Conservation (phyloP, 1,284 basidiomycete species). For the Ceratobasidium sp. region DNA sequence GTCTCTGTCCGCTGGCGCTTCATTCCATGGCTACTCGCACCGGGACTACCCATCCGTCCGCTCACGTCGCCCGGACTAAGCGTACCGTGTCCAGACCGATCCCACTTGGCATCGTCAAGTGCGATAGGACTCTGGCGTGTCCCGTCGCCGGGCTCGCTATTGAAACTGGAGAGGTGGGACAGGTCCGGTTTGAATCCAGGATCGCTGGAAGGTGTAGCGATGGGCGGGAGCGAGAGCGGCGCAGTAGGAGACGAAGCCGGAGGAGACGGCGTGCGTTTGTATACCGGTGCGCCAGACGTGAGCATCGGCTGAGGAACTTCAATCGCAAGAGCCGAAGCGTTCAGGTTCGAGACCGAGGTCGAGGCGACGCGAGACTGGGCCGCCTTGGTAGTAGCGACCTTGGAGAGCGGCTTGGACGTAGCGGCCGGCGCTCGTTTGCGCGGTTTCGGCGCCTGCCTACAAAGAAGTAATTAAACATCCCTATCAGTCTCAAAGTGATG, state of each 20-base stretch:
- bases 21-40: slow-evolving; percentile 15
- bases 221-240: slow-evolving; percentile 15
- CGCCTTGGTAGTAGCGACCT: slow-evolving; percentile 33
- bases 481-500: slow-evolving; percentile 16
- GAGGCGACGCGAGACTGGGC: slow-evolving; percentile 30
- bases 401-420: slow-evolving; percentile 31
- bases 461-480: no score
- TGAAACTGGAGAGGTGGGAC: not conserved
- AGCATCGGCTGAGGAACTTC: slow-evolving; percentile 37
- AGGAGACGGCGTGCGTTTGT: slow-evolving; percentile 36
- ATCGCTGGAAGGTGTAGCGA: slow-evolving; percentile 29
- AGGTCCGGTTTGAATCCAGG: slow-evolving; percentile 33
- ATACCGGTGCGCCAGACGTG: slow-evolving; percentile 40
- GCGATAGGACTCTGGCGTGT: slow-evolving; percentile 71
- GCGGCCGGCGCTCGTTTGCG: slow-evolving; percentile 33
- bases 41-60: slow-evolving; percentile 14
- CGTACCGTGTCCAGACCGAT: slow-evolving; percentile 31
- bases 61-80: slow-evolving; percentile 19
- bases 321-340: slow-evolving; percentile 21
- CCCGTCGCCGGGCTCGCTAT: slow-evolving; percentile 58
- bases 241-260: not conserved
- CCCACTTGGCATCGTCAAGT: slow-evolving; percentile 60
- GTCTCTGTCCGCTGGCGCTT: slow-evolving; percentile 44
- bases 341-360: slow-evolving; percentile 12
- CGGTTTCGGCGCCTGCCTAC: slow-evolving; percentile 31